Base-by-base conservation (phyloP, 305 asterid genomes). In the Ruellia speciosa region DNA sequence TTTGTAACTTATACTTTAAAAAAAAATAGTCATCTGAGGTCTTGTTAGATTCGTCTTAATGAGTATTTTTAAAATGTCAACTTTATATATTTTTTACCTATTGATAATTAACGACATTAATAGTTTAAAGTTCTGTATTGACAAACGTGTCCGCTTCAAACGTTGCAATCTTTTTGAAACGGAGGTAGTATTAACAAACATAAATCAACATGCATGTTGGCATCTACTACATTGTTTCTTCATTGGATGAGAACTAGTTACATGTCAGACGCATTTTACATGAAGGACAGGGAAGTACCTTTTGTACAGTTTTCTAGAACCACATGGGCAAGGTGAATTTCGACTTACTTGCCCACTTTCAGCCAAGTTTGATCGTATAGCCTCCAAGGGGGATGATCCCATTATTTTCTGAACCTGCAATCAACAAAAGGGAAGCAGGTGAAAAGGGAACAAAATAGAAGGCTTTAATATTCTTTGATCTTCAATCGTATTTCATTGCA, bases 361-460 rank as follows among this genome's bases (percentile, higher is more conserved):
- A 14, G 94, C 86, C 82, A 90, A 61, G 79, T 76, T 90, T 20
- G 87, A 76, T 62, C 77, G 79, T 6, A 94, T 96, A 65, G 83
- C 75, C 70, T 90, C 97, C 83, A 90, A 49, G 10, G 96, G 96
- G 35, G 88, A 69, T 49, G 90, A 69, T 58, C 96, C 97, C 94
- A 90, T 72, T 82, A 90, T 49, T 71, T 90, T 87, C 73, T 85
- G 94, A 40, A 90, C 56, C 96, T 88, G 75, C 59, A 73, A 54
- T 49, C 13, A 41, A 18, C 14, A 52, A 68, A n/a, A n/a, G n/a
- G n/a, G 45, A 12, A 39, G 45, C 45, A 3, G 13, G 10, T 39
- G 45, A 39, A 3, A 39, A 39, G 13, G 45, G 4, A 39, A 39
- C 10, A 39, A 12, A 7, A 39, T 8, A 39, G 4, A 24, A 24